These are phyloP conservation scores for Daldinia vernicosa DNA, from an alignment of 495 filamentous ascomycete genomes.

Conservation along the genomic window DNA sequence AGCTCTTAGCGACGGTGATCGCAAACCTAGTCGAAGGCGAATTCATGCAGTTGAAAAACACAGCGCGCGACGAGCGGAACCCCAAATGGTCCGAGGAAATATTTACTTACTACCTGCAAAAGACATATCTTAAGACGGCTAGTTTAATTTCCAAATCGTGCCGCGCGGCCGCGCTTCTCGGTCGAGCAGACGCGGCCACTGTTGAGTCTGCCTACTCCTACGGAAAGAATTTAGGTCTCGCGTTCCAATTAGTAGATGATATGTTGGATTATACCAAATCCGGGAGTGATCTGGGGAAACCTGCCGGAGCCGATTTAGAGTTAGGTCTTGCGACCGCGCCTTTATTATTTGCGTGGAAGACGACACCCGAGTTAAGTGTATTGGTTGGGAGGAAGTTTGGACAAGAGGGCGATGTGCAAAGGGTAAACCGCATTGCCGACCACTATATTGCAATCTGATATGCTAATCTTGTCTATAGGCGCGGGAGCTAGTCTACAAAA, in stretches of 20 bases:
- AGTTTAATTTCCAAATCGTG: constrained; percentile 96
- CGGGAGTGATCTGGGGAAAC: constrained; percentile 87
- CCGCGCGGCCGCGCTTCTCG: constrained; percentile 86
- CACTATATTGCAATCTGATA: not conserved
- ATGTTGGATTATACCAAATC: constrained; percentile 95
- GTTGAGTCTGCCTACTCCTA: constrained; percentile 92
- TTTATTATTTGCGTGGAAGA: constrained; percentile 94
- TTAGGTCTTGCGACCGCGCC: constrained; percentile 96
- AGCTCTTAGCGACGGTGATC: constrained; percentile 94
- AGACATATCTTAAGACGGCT: constrained; percentile 97
- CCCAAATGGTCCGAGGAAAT: constrained; percentile 87
- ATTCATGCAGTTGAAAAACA: constrained; percentile 99
- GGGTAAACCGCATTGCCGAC: constrained; percentile 61
- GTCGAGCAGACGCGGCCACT: constrained; percentile 76
- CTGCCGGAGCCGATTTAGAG: constrained; percentile 92
- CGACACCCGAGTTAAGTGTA: constrained; percentile 81
- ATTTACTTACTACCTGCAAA: constrained; percentile 94
- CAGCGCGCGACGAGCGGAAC: constrained; percentile 81
- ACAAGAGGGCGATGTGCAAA: constrained; percentile 81
- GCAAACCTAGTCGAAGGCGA: constrained; percentile 98
- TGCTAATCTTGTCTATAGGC: constrained; percentile 63
- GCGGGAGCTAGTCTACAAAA: constrained; percentile 79
- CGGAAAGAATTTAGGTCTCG: constrained; percentile 89
- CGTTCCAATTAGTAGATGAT: constrained; percentile 98
- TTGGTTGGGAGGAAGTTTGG: constrained; percentile 92